Percentiles rank a stretch among this genome's conserved stretches.
Conservation (phyloP, 2,329 filamentous ascomycete genomes). For the Dactylellina cionopaga region DNA sequence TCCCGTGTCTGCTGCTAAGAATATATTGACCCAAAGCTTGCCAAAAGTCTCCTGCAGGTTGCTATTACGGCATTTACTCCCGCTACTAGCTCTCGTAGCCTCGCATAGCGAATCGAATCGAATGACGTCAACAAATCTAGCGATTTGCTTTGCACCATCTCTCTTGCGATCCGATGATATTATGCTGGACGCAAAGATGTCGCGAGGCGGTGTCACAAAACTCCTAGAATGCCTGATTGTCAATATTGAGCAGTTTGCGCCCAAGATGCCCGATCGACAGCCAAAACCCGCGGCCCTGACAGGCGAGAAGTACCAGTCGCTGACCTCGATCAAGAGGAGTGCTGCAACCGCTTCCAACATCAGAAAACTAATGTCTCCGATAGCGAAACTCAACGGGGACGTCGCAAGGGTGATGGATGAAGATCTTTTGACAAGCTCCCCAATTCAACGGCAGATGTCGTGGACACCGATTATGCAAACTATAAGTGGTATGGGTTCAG, state of each 20-base stretch:
- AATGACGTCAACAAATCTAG: constrained; percentile 67
- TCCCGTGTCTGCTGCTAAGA: constrained; percentile 58
- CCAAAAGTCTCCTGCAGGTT: constrained; percentile 64
- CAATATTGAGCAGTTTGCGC: constrained; percentile 60
- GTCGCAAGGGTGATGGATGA: constrained; percentile 28
- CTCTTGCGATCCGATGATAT: constrained; percentile 67
- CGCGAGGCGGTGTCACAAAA: constrained; percentile 63
- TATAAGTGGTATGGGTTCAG: constrained; percentile 7
- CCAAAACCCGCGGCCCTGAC: constrained; percentile 45
- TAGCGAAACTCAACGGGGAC: constrained; percentile 31
- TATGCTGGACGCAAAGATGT: constrained; percentile 67
- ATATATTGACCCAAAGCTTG: constrained; percentile 57
- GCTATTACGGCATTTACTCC: constrained; percentile 65
- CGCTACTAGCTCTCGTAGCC: constrained; percentile 65
- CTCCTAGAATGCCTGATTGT: constrained; percentile 65
- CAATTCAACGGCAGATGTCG: constrained; percentile 47
- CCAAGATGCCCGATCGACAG: constrained; percentile 52
- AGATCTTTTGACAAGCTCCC: constrained; percentile 40
- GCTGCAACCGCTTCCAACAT: constrained; percentile 39
- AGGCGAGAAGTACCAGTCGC: constrained; percentile 35
- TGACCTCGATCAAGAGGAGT: constrained; percentile 44
- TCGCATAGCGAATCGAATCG: constrained; percentile 65
- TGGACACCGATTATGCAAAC: constrained; percentile 50
- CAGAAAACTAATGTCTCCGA: constrained; percentile 46
- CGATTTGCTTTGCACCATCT: constrained; percentile 67